Conservation (phyloP, 805 yeast genomes). For the Saccharomycopsis capsularis region DNA sequence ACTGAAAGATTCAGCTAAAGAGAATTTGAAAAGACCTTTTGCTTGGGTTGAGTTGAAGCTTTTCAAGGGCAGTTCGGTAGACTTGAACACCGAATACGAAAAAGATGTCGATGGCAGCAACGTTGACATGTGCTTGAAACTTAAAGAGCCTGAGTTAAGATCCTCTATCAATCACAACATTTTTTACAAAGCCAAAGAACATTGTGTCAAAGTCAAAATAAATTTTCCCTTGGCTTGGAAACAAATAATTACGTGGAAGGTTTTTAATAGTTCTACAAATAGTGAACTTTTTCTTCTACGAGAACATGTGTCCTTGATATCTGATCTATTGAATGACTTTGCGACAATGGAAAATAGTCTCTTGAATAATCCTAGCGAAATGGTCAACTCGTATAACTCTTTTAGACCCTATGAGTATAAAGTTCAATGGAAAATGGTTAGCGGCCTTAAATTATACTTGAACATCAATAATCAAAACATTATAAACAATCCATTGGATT, state of each 20-base stretch:
- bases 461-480: constrained; percentile 86
- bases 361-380: constrained; percentile 10
- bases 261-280: constrained; percentile 45
- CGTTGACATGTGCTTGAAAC: constrained; percentile 38
- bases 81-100: constrained; percentile 41
- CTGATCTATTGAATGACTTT: constrained; percentile 74
- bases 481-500: constrained; percentile 81
- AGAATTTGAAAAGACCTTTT: constrained; percentile 50
- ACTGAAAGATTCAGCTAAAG: not conserved
- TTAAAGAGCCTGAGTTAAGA: constrained; percentile 56
- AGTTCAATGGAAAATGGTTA: constrained; percentile 50
- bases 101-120: constrained; percentile 52
- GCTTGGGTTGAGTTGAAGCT: constrained; percentile 86
- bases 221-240: constrained; percentile 82
- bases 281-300: constrained; percentile 61
- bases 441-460: constrained; percentile 52
- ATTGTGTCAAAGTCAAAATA: constrained; percentile 46
- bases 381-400: constrained; percentile 54
- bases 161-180: constrained; percentile 88
- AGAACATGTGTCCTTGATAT: constrained; percentile 70
- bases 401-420: constrained; percentile 67
- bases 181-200: constrained; percentile 54
- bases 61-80: constrained; percentile 44
- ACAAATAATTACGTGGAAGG: constrained; percentile 62
- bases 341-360: constrained; percentile 52